These are phyloP conservation scores for Mycena maculata DNA, from an alignment of 768 basidiomycete genomes.

Conservation along the genomic window DNA sequence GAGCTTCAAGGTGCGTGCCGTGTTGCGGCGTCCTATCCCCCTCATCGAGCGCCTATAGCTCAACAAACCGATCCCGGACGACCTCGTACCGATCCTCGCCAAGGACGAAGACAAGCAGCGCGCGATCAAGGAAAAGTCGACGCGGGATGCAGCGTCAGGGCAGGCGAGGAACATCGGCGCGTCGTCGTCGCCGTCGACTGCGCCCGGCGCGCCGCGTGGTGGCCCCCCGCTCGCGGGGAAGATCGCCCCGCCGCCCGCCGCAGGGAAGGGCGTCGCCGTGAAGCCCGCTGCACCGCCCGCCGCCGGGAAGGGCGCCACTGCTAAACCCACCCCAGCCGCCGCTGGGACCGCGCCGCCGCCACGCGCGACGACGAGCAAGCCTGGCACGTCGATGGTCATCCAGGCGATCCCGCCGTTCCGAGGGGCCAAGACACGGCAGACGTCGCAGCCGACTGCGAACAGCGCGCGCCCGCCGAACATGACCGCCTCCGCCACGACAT, in stretches of 20 bases:
- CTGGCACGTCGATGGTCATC: constrained; percentile 78
- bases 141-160: constrained; percentile 71
- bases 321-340: constrained; percentile 37
- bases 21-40: no score
- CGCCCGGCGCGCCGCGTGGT: constrained; percentile 54
- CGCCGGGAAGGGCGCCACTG: constrained; percentile 48
- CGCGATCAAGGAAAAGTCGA: constrained; percentile 82
- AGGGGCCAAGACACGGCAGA: constrained; percentile 58
- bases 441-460: constrained; percentile 26
- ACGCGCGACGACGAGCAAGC: constrained; percentile 56
- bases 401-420: constrained; percentile 93
- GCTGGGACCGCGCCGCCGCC: constrained; percentile 42
- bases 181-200: constrained; percentile 62
- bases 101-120: constrained; percentile 95
- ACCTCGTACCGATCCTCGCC: constrained; percentile 90
- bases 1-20: constrained; percentile 87
- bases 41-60: constrained; percentile 59
- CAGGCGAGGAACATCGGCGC: constrained; percentile 78
- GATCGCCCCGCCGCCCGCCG: constrained; percentile 39
- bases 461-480: constrained; percentile 31
- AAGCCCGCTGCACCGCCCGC: constrained; percentile 37
- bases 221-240: constrained; percentile 40
- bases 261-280: constrained; percentile 18
- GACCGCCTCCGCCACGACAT: constrained; percentile 38
- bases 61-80: constrained; percentile 95